Evolutionary conservation across 1,284 basidiomycete genomes (phyloP).

Genomic region (Hypsizygus ulmarius): DNA sequence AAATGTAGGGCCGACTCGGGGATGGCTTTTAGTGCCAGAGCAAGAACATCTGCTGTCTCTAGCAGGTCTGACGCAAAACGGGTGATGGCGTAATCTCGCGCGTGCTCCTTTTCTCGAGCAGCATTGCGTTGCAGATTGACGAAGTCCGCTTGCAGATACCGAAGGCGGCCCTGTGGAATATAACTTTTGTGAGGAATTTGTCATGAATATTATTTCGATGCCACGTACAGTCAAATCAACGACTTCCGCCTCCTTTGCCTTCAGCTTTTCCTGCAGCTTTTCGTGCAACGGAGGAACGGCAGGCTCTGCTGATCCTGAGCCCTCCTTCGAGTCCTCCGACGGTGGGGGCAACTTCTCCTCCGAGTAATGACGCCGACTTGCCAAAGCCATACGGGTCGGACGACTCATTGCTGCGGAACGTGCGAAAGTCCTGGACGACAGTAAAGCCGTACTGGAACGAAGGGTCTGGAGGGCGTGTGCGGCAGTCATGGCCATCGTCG

Average conservation of each 20-base stretch:
- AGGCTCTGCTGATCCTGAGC: constrained; percentile 24
- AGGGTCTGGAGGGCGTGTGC: constrained; percentile 49
- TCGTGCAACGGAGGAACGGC: constrained; percentile 24
- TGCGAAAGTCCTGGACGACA: constrained; percentile 45
- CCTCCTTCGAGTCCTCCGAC: constrained; percentile 28
- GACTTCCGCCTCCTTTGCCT: constrained; percentile 71
- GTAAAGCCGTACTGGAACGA: constrained; percentile 53
- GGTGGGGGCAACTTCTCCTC: constrained; percentile 36
- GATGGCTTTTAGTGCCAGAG: constrained; percentile 86
- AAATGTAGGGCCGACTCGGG: constrained; percentile 52
- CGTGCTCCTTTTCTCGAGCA: constrained; percentile 88
- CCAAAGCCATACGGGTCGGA: constrained; percentile 21
- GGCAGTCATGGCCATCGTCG: constrained; percentile 43
- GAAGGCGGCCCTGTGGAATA: constrained; percentile 65
- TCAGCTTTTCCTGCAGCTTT: constrained; percentile 51
- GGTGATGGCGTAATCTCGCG: constrained; percentile 90
- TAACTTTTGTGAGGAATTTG: constrained; percentile 1
- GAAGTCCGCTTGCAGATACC: constrained; percentile 92
- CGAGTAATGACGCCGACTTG: constrained; percentile 47
- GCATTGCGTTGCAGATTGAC: constrained; percentile 92
- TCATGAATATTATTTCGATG: background rate
- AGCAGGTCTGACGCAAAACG: constrained; percentile 90
- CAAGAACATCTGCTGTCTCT: constrained; percentile 89
- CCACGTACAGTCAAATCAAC: constrained; percentile 70
- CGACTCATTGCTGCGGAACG: constrained; percentile 37